A percentile compares a stretch with the other conserved stretches of the same genome.
These are phyloP conservation scores for Mycena floridula DNA, from an alignment of 768 basidiomycete genomes.

Conservation along the genomic window DNA sequence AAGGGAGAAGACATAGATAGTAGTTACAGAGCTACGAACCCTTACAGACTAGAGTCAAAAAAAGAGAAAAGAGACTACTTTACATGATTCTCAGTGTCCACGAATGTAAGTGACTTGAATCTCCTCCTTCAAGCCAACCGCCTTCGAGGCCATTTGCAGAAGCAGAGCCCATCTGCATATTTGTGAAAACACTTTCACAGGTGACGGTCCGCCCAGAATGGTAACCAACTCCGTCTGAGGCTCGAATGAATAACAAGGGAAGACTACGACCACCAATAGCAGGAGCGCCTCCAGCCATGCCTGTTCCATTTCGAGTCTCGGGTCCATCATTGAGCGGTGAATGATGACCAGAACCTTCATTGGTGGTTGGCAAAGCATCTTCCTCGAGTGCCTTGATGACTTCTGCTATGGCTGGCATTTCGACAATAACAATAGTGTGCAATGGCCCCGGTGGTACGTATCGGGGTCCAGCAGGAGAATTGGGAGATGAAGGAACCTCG, in stretches of 20 bases:
- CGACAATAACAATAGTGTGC: conserved; percentile 81
- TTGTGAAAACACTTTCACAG: conserved; percentile 75
- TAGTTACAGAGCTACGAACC: too few relatives aligned
- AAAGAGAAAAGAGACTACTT: conserved; percentile 18
- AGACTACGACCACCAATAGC: conserved; percentile 65
- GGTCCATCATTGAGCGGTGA: conserved; percentile 10
- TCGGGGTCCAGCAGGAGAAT: conserved; percentile 33
- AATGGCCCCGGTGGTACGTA: conserved; percentile 48
- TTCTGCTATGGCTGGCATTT: conserved; percentile 72
- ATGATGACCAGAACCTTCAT: conserved; percentile 26
- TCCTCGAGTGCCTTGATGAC: conserved; percentile 78
- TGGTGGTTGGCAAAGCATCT: conserved; percentile 44
- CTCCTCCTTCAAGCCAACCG: conserved; percentile 70
- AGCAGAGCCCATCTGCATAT: conserved; percentile 59
- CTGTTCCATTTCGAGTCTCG: conserved; percentile 8
- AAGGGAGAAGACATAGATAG: too few relatives aligned
- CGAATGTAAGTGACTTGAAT: conserved; percentile 59
- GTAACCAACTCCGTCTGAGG: conserved; percentile 82
- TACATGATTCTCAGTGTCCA: conserved; percentile 82
- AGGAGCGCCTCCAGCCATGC: conserved; percentile 33
- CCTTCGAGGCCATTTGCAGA: conserved; percentile 51
- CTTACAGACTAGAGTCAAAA: conserved; percentile 16
- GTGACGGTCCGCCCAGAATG: conserved; percentile 82
- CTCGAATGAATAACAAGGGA: conserved; percentile 76
- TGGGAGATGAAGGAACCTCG: conserved; percentile 19